A percentile compares a stretch with the other conserved stretches of the same genome.
phyloP scores from a whole-genome alignment of 768 basidiomycete species.

The Paxillus involutus region DNA sequence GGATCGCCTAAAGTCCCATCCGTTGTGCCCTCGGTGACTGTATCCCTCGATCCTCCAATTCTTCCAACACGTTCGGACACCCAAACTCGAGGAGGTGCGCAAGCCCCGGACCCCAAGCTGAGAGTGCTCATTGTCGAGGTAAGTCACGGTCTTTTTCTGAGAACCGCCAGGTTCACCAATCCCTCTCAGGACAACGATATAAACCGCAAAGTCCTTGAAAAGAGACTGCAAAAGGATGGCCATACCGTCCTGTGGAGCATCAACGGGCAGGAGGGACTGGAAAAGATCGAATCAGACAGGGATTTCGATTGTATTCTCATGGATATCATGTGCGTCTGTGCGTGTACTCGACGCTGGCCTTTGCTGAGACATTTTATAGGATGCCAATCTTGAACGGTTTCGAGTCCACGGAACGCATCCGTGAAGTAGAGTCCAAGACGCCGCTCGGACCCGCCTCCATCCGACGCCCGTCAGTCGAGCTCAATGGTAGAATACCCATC shows the following conservation, averaged over 20 bases:
- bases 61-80: background rate
- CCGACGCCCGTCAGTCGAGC: constrained; percentile 40
- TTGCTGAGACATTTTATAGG: constrained; percentile 32
- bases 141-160: constrained; percentile 5
- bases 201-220: constrained; percentile 69
- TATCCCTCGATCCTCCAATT: background rate
- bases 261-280: constrained; percentile 77
- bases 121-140: constrained; percentile 65
- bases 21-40: background rate
- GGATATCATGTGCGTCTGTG: constrained; percentile 70
- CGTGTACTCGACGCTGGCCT: background rate
- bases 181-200: constrained; percentile 62
- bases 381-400: constrained; percentile 83
- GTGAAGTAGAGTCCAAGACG: constrained; percentile 48
- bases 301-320: constrained; percentile 75
- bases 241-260: constrained; percentile 64
- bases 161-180: background rate
- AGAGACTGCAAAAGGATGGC: constrained; percentile 64
- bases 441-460: background rate
- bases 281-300: constrained; percentile 53
- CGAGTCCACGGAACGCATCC: constrained; percentile 65
- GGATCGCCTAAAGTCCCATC: background rate
- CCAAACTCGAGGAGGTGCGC: background rate
- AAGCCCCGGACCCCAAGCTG: background rate
- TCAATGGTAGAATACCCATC: constrained; percentile 72